Conservation (phyloP, 108 stramenopile genomes). For the Stephanodiscus minutulus region DNA sequence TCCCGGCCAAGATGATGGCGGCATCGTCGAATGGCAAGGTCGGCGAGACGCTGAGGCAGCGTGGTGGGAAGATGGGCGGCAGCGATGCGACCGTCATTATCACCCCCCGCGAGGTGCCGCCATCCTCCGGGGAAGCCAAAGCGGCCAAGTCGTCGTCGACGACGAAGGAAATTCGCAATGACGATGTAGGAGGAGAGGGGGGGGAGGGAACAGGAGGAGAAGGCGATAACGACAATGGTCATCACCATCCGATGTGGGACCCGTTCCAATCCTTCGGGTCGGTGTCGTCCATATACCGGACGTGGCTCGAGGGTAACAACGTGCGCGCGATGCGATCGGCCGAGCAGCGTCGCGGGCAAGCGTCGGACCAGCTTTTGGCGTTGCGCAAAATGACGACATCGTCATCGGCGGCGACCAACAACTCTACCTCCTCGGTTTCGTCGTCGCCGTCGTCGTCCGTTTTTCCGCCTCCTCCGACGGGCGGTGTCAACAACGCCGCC, state of each 20-base stretch:
- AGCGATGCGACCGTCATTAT: conserved; percentile 6
- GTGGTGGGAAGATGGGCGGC: neutral
- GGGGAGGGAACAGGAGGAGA: neutral
- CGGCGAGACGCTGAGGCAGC: too few relatives aligned
- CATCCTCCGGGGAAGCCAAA: too few relatives aligned
- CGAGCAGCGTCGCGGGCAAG: conserved; percentile 33
- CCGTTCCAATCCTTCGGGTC: conserved; percentile 46
- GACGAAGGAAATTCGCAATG: conserved; percentile 6
- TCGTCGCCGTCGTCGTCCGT: conserved; percentile 1
- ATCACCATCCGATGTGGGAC: conserved; percentile 50
- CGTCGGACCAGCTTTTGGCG: conserved; percentile 50
- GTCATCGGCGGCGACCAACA: conserved; percentile 6
- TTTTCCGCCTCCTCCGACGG: neutral
- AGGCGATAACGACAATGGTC: neutral
- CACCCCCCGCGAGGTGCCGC: too few relatives aligned
- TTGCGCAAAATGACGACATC: conserved; percentile 54
- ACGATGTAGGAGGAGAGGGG: conserved; percentile 17
- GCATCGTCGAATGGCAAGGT: too few relatives aligned
- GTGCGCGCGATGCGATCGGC: conserved; percentile 12
- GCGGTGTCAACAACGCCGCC: conserved; percentile 16
- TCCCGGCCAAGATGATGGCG: too few relatives aligned
- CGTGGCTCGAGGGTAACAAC: conserved; percentile 43
- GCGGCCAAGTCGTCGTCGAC: neutral
- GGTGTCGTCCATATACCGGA: conserved; percentile 35
- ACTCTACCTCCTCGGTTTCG: neutral